Conservation (phyloP, 2,329 filamentous ascomycete species). For the Fusarium vanettenii region DNA sequence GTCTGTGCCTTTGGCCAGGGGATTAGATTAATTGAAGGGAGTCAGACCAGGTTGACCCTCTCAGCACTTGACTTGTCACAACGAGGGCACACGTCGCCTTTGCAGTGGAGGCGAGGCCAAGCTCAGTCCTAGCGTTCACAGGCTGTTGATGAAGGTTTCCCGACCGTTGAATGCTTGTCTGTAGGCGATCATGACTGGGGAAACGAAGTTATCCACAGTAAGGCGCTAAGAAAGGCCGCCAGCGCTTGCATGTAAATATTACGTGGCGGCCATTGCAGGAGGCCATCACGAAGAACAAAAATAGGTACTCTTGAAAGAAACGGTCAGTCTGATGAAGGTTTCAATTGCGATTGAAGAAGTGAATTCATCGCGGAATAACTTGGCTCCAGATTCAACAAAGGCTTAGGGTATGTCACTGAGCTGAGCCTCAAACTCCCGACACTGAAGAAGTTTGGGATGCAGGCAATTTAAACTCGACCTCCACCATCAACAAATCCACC, state of each 20-base stretch:
- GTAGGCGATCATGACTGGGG: constrained; percentile 7
- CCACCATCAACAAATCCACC: constrained; percentile 7
- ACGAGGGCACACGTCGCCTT: not conserved
- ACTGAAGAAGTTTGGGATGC: constrained; percentile 26
- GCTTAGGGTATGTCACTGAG: not conserved
- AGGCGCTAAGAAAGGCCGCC: not conserved
- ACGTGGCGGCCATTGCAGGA: not conserved
- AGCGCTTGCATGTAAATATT: not conserved
- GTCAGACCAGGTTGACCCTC: not conserved
- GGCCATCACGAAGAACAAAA: not conserved
- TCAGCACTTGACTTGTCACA: not conserved
- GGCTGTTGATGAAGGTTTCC: not conserved
- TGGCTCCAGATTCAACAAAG: not conserved
- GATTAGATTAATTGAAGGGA: not conserved
- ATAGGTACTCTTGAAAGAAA: not conserved
- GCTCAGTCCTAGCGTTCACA: constrained; percentile 9
- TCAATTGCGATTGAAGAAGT: not conserved
- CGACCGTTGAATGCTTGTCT: constrained; percentile 18
- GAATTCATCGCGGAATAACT: not conserved
- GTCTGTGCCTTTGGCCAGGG: not conserved
- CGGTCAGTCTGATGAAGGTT: not conserved
- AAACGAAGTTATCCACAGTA: constrained; percentile 10
- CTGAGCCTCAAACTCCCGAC: not conserved
- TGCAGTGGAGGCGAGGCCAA: not conserved
- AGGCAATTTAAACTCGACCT: constrained; percentile 26